Conservation (phyloP, 768 basidiomycete genomes). For the Leccinum variicolor region DNA sequence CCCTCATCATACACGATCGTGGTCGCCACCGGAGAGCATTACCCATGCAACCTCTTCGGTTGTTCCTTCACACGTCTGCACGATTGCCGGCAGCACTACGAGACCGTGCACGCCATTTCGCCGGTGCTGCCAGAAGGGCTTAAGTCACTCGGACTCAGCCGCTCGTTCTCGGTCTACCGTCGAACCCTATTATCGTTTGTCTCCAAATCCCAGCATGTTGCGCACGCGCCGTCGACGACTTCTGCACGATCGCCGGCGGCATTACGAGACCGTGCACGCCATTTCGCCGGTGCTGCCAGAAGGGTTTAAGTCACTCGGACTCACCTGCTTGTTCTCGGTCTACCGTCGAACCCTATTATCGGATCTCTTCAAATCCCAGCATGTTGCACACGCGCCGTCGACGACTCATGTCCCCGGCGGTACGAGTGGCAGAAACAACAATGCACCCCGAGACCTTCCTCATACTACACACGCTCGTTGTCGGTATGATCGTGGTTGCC, state of each 20-base stretch:
- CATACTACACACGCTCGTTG: conserved; percentile 3
- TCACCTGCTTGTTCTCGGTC: conserved; percentile 18
- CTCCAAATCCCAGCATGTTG: conserved; percentile 34
- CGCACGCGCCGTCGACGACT: conserved; percentile 17
- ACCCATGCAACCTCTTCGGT: conserved; percentile 69
- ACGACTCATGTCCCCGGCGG: conserved; percentile 9
- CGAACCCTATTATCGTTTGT: conserved; percentile 40
- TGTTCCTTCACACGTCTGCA: conserved; percentile 79
- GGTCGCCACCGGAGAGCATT: conserved; percentile 49
- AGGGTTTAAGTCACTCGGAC: conserved; percentile 41
- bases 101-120: conserved; percentile 66
- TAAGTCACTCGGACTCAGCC: too few relatives aligned
- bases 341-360: conserved; percentile 38
- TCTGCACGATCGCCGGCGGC: conserved; percentile 77
- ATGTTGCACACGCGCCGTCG: conserved; percentile 17
- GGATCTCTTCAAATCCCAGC: conserved; percentile 39
- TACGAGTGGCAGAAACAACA: conserved; percentile 11
- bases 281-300: conserved; percentile 63
- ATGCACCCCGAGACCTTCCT: conserved; percentile 3
- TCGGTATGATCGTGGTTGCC: conserved; percentile 8
- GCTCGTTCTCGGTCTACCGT: conserved; percentile 27
- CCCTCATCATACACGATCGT: conserved; percentile 11
- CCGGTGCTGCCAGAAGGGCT: conserved; percentile 73
- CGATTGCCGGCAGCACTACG: conserved; percentile 78
- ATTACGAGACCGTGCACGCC: conserved; percentile 74